Base-by-base conservation (phyloP, 2,329 filamentous ascomycete genomes). In the Talaromyces funiculosus region DNA sequence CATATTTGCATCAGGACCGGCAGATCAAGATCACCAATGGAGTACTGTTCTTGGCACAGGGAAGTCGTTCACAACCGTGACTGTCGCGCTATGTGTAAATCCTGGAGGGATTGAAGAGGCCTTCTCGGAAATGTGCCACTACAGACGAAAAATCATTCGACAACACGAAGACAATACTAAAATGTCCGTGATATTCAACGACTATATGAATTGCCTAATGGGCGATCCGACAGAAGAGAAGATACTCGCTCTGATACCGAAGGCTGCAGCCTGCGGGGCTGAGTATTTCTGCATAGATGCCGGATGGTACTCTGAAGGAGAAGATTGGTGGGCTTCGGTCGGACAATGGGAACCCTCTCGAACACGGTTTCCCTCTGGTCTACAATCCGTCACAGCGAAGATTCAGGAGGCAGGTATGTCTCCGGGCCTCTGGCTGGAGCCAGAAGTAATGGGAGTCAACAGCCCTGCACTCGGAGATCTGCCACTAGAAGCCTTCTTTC, bases 151-250 rank as follows among this genome's bases (percentile, higher is more conserved):
- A 6, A 72, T 73, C 14, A 63, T 70, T 4, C 64, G 71, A 3
- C 60, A 61, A 2, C 72, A 75, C 47, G 22, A 29, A 0, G 73
- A 75, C 60, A 69, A 73, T 55, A 58, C 67, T 10, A 49, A 37
- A 1, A 53, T 75, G 0, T 68, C 71, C 0, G 66, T 75, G 35
- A 71, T 76, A 22, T 75, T 75, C 66, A 76, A 76, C 62, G 72
- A 76, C 57, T 75, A 74, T 53, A 76, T 75, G 73, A 76, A 75
- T 61, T 76, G 73, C 40, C 65, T 75, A 3, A 75, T 75, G 72
- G 73, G 73, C 1, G 71, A 76, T 57, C 73, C 73, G 0, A 68
- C 67, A 8, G 69, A 73, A 16, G 62, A 72, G 4, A 75, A 76
- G 60, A 68, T 75, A 16, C 54, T 66, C 1, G 66, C 72, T 0